These are phyloP conservation scores for Tylopilus cervinicoccineus DNA, from an alignment of 768 basidiomycete genomes.

Conservation along the genomic window DNA sequence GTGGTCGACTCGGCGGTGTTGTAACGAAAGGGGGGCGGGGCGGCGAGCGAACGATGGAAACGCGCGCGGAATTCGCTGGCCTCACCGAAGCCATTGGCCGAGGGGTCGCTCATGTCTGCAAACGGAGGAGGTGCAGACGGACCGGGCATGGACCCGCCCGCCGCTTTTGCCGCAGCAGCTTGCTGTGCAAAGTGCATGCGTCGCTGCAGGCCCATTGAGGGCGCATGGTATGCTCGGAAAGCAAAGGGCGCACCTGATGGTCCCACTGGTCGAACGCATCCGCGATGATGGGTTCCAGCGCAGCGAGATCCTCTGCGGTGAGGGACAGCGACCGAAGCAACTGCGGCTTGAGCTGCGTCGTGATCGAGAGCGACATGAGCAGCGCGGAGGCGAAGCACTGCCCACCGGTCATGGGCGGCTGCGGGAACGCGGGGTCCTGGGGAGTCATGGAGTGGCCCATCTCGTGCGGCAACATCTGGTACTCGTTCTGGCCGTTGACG, in stretches of 20 bases:
- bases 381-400: constrained; percentile 80
- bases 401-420: constrained; percentile 48
- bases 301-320: constrained; percentile 75
- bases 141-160: constrained; percentile 27
- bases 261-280: constrained; percentile 89
- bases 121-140: constrained; percentile 30
- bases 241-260: constrained; percentile 52
- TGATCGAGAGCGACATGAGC: constrained; percentile 71
- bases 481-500: constrained; percentile 43
- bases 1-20: constrained; percentile 27
- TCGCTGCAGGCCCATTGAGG: constrained; percentile 32
- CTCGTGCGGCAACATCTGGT: constrained; percentile 36
- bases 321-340: constrained; percentile 67
- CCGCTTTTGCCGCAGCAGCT: constrained; percentile 30
- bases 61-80: constrained; percentile 61
- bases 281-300: constrained; percentile 75
- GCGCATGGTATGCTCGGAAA: background rate
- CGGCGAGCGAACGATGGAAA: constrained; percentile 58
- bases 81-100: constrained; percentile 24
- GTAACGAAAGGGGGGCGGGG: constrained; percentile 54
- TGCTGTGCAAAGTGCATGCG: constrained; percentile 44
- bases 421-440: constrained; percentile 63
- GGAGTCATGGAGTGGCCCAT: constrained; percentile 34
- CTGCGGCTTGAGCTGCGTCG: constrained; percentile 70
- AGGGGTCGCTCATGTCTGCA: constrained; percentile 31